A percentile compares a stretch with the other conserved stretches of the same genome.
Conservation (phyloP, 441 rosid species). For the Pelargonium fulgidum region DNA sequence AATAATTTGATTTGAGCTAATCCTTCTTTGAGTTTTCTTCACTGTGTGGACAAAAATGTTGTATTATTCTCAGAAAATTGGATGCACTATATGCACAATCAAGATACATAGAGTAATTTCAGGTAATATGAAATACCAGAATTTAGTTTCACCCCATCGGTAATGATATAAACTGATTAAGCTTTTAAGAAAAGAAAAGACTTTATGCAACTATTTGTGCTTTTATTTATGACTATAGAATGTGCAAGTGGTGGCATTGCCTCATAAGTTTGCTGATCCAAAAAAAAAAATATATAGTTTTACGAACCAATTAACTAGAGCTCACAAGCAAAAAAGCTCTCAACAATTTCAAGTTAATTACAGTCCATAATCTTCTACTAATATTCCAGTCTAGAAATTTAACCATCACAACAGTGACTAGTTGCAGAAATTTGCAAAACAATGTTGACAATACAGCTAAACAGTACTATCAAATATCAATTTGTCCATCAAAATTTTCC, state of each 20-base stretch:
- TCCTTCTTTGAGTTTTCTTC: background rate
- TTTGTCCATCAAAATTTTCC: background rate
- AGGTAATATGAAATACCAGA: background rate
- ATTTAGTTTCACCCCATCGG: background rate
- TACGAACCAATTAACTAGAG: too few relatives aligned
- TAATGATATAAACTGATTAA: background rate
- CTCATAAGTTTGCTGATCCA: background rate
- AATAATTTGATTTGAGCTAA: too few relatives aligned
- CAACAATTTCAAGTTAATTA: too few relatives aligned
- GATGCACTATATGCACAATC: background rate
- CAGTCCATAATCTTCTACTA: too few relatives aligned
- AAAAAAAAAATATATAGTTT: too few relatives aligned
- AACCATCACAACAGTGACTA: too few relatives aligned
- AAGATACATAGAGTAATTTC: too few relatives aligned
- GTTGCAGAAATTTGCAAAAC: background rate
- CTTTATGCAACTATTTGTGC: background rate
- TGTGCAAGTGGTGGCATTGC: conserved; percentile 5
- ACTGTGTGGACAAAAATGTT: background rate
- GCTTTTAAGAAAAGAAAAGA: background rate
- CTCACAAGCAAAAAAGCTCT: too few relatives aligned
- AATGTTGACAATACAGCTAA: background rate
- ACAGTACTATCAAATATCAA: background rate
- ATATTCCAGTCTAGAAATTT: too few relatives aligned
- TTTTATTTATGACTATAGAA: background rate
- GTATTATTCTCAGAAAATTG: background rate